Evolutionary conservation across 2,329 filamentous ascomycete genomes (phyloP), one percentile per base, ranked within the genome.

Genomic region (Tolypocladium tundrense): DNA sequence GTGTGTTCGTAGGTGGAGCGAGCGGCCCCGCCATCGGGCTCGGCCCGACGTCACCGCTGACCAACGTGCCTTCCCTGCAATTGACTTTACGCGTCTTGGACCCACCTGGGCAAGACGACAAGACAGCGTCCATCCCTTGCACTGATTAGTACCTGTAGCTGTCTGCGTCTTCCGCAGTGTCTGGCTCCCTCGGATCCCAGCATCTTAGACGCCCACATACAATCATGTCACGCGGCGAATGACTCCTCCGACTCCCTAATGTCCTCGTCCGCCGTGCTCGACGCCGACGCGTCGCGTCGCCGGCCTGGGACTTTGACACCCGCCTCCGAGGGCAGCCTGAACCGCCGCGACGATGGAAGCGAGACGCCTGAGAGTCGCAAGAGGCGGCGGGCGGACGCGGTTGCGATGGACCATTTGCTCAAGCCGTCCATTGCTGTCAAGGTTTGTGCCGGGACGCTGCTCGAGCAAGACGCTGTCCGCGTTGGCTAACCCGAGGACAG

Each of bases 371-470:
- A 67, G 11, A 60, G 61, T 53, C 67, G 61, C 56, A 73, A 71
- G 64, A 71, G 66, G 58, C 76, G 73, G 61, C 69, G 72, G 57
- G 69, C 70, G 40, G 69, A 69, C 16, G 69, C 68, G 10, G 63
- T 69, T 48, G 70, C 78, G n/a, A 75, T 81, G 69, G 77, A 79
- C 55, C 73, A 80, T 48, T 71, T 85, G 9, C 72, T 85, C 35
- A 79, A 75, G 60, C 70, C 77, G 7, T 69, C 75, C n/a, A 76
- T 84, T 61, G 72, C 78, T 39, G 69, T 84, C 64, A 81, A 79
- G 75, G 81, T 82, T 62, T 27, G 71, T 64, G 31, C 31, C 48
- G 8, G 31, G 21, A 48, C 13, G 24, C 24, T 5, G 24, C 21
- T 33, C 45, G 21, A 48, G 27, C 48, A 11, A 2, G 16, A 19